Conservation (phyloP, 768 basidiomycete genomes). For the Pholiota molesta region DNA sequence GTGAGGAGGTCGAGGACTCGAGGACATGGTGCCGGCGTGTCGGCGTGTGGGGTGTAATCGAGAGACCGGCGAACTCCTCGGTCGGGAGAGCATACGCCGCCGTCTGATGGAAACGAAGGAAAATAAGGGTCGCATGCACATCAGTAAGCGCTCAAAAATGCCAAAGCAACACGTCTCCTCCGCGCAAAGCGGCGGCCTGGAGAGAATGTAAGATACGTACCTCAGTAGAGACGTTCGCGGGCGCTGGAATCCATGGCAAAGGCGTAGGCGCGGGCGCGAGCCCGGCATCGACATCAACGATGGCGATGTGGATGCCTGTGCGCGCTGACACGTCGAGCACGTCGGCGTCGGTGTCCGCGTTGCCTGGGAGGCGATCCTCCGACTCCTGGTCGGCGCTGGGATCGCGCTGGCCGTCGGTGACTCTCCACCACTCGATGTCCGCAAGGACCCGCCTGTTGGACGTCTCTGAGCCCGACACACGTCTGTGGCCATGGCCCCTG, state of each 20-base stretch:
- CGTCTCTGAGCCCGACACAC: conserved; percentile 71
- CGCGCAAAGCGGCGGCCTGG: neutral
- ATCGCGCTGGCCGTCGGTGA: conserved; percentile 70
- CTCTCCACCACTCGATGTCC: conserved; percentile 89
- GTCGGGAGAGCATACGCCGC: conserved; percentile 36
- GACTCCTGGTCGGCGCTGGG: conserved; percentile 43
- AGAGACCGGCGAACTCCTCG: conserved; percentile 54
- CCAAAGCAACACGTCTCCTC: neutral
- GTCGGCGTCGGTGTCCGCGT: conserved; percentile 30
- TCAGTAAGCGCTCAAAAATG: conserved; percentile 7
- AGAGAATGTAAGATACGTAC: conserved; percentile 30
- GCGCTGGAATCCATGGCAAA: conserved; percentile 31
- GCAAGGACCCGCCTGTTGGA: conserved; percentile 71
- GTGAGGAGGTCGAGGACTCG: conserved; percentile 54
- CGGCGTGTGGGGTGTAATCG: conserved; percentile 58
- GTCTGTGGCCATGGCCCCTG: conserved; percentile 52
- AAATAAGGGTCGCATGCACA: conserved; percentile 4
- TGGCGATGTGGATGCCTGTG: conserved; percentile 35
- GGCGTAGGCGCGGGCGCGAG: conserved; percentile 40
- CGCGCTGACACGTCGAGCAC: conserved; percentile 22
- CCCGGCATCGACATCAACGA: conserved; percentile 40
- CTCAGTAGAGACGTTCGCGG: conserved; percentile 35
- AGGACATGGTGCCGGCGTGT: conserved; percentile 41
- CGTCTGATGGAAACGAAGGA: conserved; percentile 26
- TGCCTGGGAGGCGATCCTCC: conserved; percentile 44